Conservation (phyloP, 441 rosid species). For the Bruguiera hainesii region DNA sequence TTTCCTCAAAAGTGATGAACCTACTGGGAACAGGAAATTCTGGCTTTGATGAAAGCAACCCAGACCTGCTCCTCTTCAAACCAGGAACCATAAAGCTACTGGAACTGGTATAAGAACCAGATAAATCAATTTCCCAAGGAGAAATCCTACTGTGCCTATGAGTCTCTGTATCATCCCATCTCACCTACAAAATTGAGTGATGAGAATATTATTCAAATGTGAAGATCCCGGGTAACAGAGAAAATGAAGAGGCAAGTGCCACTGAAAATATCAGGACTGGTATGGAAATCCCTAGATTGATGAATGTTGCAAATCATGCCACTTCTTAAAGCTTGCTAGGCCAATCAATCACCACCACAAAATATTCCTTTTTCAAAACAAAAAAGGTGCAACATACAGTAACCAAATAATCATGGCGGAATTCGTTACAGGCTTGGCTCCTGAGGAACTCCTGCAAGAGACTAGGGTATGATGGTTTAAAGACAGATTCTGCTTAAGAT, state of each 20-base stretch:
- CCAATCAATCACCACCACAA: too few relatives aligned
- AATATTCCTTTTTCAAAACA: too few relatives aligned
- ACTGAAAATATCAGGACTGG: constrained; percentile 5
- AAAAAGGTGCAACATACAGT: too few relatives aligned
- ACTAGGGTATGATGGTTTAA: too few relatives aligned
- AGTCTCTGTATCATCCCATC: constrained; percentile 75
- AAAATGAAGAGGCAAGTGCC: neutral
- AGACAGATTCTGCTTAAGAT: too few relatives aligned
- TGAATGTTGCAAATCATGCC: too few relatives aligned
- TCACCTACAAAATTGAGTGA: constrained; percentile 47
- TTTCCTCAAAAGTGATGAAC: constrained; percentile 11
- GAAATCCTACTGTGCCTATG: constrained; percentile 69
- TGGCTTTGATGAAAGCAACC: constrained; percentile 60
- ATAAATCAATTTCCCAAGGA: constrained; percentile 92
- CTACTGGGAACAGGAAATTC: constrained; percentile 73
- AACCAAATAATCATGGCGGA: too few relatives aligned
- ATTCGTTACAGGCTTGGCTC: too few relatives aligned
- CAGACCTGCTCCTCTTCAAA: constrained; percentile 79
- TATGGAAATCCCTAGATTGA: too few relatives aligned
- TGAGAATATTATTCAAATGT: neutral
- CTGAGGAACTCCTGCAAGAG: too few relatives aligned
- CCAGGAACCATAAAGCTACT: constrained; percentile 51
- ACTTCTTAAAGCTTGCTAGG: too few relatives aligned
- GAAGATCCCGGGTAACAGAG: neutral
- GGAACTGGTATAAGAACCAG: constrained; percentile 53